Evolutionary conservation across 306 rosid species (phyloP).

Genomic region (Mimosa pudica): DNA sequence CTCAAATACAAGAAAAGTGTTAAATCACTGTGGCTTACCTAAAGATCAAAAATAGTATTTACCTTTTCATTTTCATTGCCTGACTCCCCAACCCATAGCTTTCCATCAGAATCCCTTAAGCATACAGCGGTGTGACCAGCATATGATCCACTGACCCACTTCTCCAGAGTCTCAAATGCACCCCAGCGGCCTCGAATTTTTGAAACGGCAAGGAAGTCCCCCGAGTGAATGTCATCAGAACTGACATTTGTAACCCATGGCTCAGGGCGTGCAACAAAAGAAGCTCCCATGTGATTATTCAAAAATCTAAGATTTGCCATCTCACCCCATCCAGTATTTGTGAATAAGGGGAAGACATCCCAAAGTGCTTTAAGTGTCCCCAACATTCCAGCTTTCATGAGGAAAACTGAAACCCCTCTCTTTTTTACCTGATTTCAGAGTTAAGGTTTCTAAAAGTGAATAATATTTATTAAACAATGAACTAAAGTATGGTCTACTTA

Average conservation of each 20-base stretch:
- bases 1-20: not conserved
- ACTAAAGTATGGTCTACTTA: slow-evolving; percentile 16
- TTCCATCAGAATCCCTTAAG: slow-evolving; percentile 84
- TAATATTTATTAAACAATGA: slow-evolving; percentile 14
- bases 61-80: slow-evolving; percentile 91
- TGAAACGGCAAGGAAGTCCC: slow-evolving; percentile 94
- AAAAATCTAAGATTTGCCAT: slow-evolving; percentile 73
- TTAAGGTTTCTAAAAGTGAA: slow-evolving; percentile 29
- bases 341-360: slow-evolving; percentile 86
- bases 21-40: not conserved
- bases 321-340: slow-evolving; percentile 95
- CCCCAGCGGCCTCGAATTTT: slow-evolving; percentile 99
- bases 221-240: slow-evolving; percentile 82
- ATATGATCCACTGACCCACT: slow-evolving; percentile 96
- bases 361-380: slow-evolving; percentile 85
- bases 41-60: slow-evolving; percentile 1
- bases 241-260: slow-evolving; percentile 85
- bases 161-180: slow-evolving; percentile 91
- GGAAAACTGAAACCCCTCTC: slow-evolving; percentile 85
- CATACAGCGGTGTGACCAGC: slow-evolving; percentile 97
- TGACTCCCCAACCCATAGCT: slow-evolving; percentile 96
- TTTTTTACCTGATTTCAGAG: slow-evolving; percentile 67
- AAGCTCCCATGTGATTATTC: slow-evolving; percentile 83
- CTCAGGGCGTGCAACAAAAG: slow-evolving; percentile 69
- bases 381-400: slow-evolving; percentile 90